These are phyloP conservation scores for Diospyros lotus DNA, from an alignment of 148 eudicot species.

Conservation along the genomic window DNA sequence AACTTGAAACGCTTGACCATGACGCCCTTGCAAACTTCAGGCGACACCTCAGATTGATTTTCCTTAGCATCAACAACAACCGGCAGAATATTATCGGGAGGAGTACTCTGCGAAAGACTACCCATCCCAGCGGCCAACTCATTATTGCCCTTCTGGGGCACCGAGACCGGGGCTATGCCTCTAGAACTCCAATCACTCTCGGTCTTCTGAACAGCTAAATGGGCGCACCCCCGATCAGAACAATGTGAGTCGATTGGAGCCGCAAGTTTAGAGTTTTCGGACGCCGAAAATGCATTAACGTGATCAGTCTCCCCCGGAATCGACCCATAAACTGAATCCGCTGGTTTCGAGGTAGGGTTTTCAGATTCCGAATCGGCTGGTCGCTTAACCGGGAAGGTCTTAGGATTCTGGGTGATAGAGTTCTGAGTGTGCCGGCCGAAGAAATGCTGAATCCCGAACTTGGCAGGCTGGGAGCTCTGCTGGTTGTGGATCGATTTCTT, in stretches of 20 bases:
- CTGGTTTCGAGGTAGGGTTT: constrained; percentile 14
- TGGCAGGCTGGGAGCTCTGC: constrained; percentile 50
- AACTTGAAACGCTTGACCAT: constrained; percentile 74
- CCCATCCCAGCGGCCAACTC: constrained; percentile 11
- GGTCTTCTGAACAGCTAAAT: constrained; percentile 2
- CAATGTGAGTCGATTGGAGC: not conserved
- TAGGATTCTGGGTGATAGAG: constrained; percentile 25
- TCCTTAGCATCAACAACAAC: constrained; percentile 27
- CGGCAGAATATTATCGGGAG: constrained; percentile 28
- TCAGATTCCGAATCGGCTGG: not conserved
- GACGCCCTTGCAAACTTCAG: constrained; percentile 48
- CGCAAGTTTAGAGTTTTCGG: constrained; percentile 5
- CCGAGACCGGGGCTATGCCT: not conserved
- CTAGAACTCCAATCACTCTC: not conserved
- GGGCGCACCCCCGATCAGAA: not conserved
- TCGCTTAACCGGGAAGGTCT: not conserved
- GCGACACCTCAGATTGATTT: constrained; percentile 48
- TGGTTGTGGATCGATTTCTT: constrained; percentile 51
- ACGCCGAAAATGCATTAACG: constrained; percentile 7
- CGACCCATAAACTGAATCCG: not conserved
- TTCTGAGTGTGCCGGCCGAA: constrained; percentile 69
- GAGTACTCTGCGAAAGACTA: constrained; percentile 26
- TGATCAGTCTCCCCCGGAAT: not conserved
- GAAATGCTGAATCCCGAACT: constrained; percentile 93
- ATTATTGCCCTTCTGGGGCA: constrained; percentile 14